Percentiles rank a stretch among this genome's conserved stretches.
Evolutionary conservation across 805 yeast species (phyloP).

Genomic region (Peterozyma toletana): DNA sequence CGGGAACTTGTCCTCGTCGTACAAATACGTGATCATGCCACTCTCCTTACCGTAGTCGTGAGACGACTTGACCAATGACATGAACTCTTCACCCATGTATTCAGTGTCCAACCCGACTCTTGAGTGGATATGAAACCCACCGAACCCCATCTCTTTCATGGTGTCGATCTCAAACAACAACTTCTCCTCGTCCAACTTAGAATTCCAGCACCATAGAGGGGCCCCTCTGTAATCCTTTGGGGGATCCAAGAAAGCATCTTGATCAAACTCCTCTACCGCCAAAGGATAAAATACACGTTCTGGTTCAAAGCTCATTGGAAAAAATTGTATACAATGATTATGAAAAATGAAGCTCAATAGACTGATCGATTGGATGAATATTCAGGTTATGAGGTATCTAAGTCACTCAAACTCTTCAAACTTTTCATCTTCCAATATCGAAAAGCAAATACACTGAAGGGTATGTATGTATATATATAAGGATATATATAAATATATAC

Average conservation of each 20-base stretch:
- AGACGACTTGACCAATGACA: constrained; percentile 6
- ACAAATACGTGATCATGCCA: constrained; percentile 7
- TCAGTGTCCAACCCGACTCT: constrained; percentile 8
- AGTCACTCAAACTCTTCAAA: no score
- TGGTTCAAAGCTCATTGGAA: no score
- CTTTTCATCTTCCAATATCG: no score
- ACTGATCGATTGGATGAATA: no score
- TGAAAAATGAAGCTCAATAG: no score
- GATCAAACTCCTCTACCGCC: background rate
- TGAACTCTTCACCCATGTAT: constrained; percentile 9
- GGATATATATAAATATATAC: no score
- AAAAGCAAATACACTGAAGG: no score
- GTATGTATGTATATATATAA: no score
- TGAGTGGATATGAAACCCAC: constrained; percentile 9
- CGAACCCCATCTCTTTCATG: constrained; percentile 8
- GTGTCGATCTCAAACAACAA: constrained; percentile 1
- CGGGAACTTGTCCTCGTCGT: constrained; percentile 9
- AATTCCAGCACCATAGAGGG: constrained; percentile 2
- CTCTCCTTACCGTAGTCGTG: constrained; percentile 5
- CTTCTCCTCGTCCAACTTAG: constrained; percentile 1
- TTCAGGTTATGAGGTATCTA: no score
- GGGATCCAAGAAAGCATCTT: background rate
- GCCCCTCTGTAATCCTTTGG: constrained; percentile 2
- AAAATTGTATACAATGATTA: no score
- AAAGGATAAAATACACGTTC: background rate